Evolutionary conservation across 2,329 filamentous ascomycete species (phyloP).

Genomic region (Phoma sp.): DNA sequence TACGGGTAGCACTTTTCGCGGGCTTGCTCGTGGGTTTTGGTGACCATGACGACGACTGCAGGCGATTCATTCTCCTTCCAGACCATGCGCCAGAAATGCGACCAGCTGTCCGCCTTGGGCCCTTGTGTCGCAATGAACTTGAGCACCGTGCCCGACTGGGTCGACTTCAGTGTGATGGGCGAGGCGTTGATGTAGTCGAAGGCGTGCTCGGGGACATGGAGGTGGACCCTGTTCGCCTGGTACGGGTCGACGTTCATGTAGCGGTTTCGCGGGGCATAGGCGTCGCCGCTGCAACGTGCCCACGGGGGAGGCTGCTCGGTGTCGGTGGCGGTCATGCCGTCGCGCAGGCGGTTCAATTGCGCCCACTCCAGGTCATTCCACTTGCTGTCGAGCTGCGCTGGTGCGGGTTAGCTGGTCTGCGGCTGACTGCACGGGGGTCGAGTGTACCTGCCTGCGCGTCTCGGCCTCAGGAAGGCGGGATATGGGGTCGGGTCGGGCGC

Average conservation of each 20-base stretch:
- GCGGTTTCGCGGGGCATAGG: constrained; percentile 73
- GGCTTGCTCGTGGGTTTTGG: constrained; percentile 80
- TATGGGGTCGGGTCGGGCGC: constrained; percentile 18
- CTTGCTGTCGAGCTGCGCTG: constrained; percentile 60
- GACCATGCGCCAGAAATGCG: constrained; percentile 96
- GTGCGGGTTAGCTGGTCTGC: constrained; percentile 20
- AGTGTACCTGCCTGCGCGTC: constrained; percentile 56
- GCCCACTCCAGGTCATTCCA: constrained; percentile 69
- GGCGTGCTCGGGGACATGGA: constrained; percentile 75
- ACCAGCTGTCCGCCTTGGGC: constrained; percentile 76
- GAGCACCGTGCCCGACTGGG: constrained; percentile 50
- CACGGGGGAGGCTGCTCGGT: constrained; percentile 60
- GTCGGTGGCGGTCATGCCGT: constrained; percentile 49
- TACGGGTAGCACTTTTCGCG: constrained; percentile 89
- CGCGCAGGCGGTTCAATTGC: constrained; percentile 62
- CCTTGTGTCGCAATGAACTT: constrained; percentile 91
- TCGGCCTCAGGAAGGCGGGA: constrained; percentile 62
- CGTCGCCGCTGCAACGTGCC: constrained; percentile 65
- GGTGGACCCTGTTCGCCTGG: constrained; percentile 82
- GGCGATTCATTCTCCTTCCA: constrained; percentile 75
- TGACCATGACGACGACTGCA: constrained; percentile 93
- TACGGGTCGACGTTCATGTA: constrained; percentile 92
- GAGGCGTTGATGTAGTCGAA: constrained; percentile 63
- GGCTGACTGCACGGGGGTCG: constrained; percentile 32
- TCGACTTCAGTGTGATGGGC: constrained; percentile 53